A percentile compares a stretch with the other conserved stretches of the same genome.
These are phyloP conservation scores for Lanmaoa pseudosensibilis DNA, from an alignment of 768 basidiomycete species.

Conservation along the genomic window DNA sequence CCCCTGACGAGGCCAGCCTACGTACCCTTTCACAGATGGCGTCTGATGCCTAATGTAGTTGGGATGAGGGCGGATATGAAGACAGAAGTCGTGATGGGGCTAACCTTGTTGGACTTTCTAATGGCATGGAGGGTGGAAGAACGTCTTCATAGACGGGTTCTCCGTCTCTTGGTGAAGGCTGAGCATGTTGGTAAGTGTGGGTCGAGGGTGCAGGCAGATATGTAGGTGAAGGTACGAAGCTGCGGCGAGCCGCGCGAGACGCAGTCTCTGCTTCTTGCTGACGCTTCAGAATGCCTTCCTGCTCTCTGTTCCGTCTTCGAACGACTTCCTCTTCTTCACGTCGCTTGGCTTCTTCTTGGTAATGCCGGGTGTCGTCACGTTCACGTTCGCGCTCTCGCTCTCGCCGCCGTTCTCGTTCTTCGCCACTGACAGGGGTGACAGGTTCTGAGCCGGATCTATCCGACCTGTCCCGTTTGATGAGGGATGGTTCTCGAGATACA, in stretches of 20 bases:
- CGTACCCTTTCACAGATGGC: conserved; percentile 40
- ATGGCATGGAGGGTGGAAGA: conserved; percentile 49
- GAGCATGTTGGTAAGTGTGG: conserved; percentile 35
- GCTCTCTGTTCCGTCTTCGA: conserved; percentile 49
- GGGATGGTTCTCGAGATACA: conserved; percentile 25
- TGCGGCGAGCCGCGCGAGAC: conserved; percentile 45
- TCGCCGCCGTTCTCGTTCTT: conserved; percentile 28
- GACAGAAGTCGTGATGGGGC: conserved; percentile 41
- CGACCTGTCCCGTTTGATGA: conserved; percentile 24
- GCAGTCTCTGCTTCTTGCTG: conserved; percentile 61
- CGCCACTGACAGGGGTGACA: conserved; percentile 28
- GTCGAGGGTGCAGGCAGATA: conserved; percentile 32
- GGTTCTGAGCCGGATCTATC: conserved; percentile 27
- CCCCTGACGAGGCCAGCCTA: conserved; percentile 8
- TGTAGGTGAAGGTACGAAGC: conserved; percentile 29
- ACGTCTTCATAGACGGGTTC: conserved; percentile 32
- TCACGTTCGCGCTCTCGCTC: conserved; percentile 18
- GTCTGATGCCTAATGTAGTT: conserved; percentile 25
- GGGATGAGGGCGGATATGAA: conserved; percentile 37
- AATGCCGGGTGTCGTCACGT: conserved; percentile 35
- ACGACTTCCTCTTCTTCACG: conserved; percentile 49
- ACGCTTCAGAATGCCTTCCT: conserved; percentile 55
- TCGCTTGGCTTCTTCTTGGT: conserved; percentile 45
- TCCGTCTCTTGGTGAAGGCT: conserved; percentile 32
- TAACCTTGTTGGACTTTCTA: conserved; percentile 61